A percentile compares a stretch with the other conserved stretches of the same genome.
Conservation (phyloP, 2,329 filamentous ascomycete genomes). For the Helotiales sp. region DNA sequence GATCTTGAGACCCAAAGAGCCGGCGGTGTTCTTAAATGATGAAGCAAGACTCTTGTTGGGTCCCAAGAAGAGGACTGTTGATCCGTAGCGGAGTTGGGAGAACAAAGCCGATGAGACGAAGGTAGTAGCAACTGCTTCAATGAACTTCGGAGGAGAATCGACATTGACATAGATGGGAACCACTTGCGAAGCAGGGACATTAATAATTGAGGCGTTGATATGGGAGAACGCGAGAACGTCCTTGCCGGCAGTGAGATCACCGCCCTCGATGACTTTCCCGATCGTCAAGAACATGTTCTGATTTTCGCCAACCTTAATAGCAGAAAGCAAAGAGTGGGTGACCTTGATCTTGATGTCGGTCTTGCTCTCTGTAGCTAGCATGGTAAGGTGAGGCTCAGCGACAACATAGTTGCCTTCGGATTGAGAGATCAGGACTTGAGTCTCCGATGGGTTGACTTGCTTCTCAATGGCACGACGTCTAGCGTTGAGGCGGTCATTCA, state of each 20-base stretch:
- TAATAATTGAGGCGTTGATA: conserved; percentile 9
- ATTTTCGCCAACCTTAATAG: conserved; percentile 10
- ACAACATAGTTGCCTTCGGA: conserved; percentile 4
- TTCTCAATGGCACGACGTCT: conserved; percentile 11
- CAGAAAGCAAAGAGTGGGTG: conserved; percentile 8
- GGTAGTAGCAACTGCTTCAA: conserved; percentile 12
- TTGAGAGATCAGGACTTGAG: conserved; percentile 7
- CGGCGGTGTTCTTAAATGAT: conserved; percentile 9
- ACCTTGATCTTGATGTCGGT: conserved; percentile 12
- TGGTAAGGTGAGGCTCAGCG: conserved; percentile 6
- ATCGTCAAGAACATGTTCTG: conserved; percentile 12
- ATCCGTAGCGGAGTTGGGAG: conserved; percentile 13
- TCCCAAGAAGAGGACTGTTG: conserved; percentile 9
- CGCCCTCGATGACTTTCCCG: conserved; percentile 11
- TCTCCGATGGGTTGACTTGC: conserved; percentile 8
- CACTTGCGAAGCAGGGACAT: conserved; percentile 7
- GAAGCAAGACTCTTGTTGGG: conserved; percentile 11
- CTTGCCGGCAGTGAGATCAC: conserved; percentile 8
- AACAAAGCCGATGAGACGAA: conserved; percentile 12
- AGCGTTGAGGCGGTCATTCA: conserved; percentile 12
- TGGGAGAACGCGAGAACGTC: conserved; percentile 13
- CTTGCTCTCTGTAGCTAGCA: conserved; percentile 1
- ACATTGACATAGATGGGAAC: conserved; percentile 16
- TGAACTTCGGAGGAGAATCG: conserved; percentile 15
- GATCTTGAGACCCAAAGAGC: conserved; percentile 8